Conservation (phyloP, 2,329 filamentous ascomycete species). For the Colletotrichum chrysophilum region DNA sequence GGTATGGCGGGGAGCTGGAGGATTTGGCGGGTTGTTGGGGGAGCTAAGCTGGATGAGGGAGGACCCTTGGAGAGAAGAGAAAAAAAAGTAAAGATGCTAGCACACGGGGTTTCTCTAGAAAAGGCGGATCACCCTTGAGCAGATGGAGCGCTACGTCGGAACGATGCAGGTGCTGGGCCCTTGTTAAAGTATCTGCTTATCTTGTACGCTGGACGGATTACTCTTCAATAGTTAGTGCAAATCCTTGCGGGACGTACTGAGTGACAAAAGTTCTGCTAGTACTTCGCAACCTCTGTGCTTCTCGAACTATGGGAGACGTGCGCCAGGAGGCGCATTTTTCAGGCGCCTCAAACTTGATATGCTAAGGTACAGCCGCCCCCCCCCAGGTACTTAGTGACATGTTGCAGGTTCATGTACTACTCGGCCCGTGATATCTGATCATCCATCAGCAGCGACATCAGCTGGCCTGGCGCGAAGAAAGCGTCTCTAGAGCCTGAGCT, state of each 20-base stretch:
- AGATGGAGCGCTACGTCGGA: not conserved
- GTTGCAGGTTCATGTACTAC: not conserved
- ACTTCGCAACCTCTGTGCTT: not conserved
- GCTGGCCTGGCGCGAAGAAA: not conserved
- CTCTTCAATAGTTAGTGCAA: not conserved
- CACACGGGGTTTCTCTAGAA: not conserved
- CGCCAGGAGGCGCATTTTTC: not conserved
- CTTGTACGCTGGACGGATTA: not conserved
- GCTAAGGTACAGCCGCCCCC: not conserved
- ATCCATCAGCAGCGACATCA: not conserved
- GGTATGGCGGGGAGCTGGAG: not conserved
- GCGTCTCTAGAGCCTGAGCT: not conserved
- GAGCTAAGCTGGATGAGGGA: conserved; percentile 15
- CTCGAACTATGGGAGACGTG: too few species aligned
- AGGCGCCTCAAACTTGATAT: not conserved
- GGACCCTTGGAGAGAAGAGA: not conserved
- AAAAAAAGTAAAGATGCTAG: not conserved
- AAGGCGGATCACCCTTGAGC: not conserved
- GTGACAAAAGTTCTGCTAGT: not conserved
- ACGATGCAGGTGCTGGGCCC: not conserved
- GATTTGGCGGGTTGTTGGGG: conserved; percentile 11
- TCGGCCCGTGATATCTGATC: not conserved
- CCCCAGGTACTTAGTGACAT: not conserved
- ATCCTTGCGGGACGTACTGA: not conserved
- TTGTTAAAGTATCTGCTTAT: not conserved